Percentiles rank a stretch among this genome's conserved stretches.
phyloP scores from a whole-genome alignment of 176 grass and related monocot species.

The Phyllostachys edulis region DNA sequence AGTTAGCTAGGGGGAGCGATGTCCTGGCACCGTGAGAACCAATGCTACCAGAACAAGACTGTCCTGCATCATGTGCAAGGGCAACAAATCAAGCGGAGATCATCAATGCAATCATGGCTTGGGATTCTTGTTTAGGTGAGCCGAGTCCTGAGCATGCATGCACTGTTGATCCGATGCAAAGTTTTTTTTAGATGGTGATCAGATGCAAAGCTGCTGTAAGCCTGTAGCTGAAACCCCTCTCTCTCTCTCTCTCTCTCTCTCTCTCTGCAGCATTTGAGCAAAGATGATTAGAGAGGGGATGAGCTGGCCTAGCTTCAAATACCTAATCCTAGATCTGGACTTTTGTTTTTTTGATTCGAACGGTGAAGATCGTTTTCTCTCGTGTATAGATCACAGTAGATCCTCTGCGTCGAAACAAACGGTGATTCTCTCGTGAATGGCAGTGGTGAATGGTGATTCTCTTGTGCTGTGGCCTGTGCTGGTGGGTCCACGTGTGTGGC shows the following conservation, averaged over 20 bases:
- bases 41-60: neutral
- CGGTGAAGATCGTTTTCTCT: no score
- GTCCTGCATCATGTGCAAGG: neutral
- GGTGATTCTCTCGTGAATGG: no score
- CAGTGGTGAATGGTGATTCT: neutral
- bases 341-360: no score
- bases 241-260: neutral
- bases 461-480: neutral
- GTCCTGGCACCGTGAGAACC: no score
- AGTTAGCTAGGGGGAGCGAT: neutral
- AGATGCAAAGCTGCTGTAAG: neutral
- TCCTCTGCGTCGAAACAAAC: no score
- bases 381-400: no score
- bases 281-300: neutral
- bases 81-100: neutral
- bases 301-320: neutral
- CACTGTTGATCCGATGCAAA: neutral
- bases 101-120: neutral
- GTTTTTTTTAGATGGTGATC: neutral
- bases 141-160: neutral
- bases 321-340: neutral
- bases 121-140: conserved; percentile 18
- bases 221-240: neutral
- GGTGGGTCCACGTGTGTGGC: neutral
- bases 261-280: neutral